A percentile compares a stretch with the other conserved stretches of the same genome.
These are phyloP conservation scores for Triglochin maritima DNA, from an alignment of 106 monocot species.

Conservation along the genomic window DNA sequence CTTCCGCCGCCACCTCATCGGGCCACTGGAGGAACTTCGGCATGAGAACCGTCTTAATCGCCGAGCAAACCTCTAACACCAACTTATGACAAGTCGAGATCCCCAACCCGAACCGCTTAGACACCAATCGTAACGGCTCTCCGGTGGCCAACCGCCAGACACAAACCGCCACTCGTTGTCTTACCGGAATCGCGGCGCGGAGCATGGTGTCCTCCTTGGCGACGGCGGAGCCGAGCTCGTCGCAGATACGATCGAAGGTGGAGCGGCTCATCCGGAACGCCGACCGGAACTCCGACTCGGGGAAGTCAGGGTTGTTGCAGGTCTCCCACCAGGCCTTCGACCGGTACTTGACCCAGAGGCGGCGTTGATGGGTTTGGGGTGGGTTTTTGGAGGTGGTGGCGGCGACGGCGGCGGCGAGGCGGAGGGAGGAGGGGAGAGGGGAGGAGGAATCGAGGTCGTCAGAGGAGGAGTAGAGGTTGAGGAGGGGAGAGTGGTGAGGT, in stretches of 20 bases:
- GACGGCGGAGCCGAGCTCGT: slow-evolving; percentile 30
- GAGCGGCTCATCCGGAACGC: slow-evolving; percentile 37
- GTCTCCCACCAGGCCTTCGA: slow-evolving; percentile 52
- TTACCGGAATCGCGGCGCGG: slow-evolving; percentile 48
- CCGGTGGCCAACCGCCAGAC: slow-evolving; percentile 57
- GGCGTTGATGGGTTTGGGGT: slow-evolving; percentile 7
- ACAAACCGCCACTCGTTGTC: slow-evolving; percentile 58
- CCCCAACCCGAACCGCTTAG: slow-evolving; percentile 62
- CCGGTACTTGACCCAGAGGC: slow-evolving; percentile 46
- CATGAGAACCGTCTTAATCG: slow-evolving; percentile 74
- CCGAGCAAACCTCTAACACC: slow-evolving; percentile 84
- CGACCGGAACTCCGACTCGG: slow-evolving; percentile 32
- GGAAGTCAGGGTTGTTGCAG: slow-evolving; percentile 36
- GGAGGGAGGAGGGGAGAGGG: neutral
- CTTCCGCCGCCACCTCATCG: slow-evolving; percentile 1
- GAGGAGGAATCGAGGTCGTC: neutral
- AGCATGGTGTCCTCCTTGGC: slow-evolving; percentile 61
- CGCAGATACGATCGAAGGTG: slow-evolving; percentile 50
- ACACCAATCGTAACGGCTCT: slow-evolving; percentile 52
- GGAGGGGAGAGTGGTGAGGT: too few relatives aligned
- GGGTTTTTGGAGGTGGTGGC: neutral
- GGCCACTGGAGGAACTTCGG: slow-evolving; percentile 72
- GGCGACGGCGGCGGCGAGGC: neutral
- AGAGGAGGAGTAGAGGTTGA: too few relatives aligned
- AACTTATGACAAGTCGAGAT: slow-evolving; percentile 99